Conservation (phyloP, 495 filamentous ascomycete species). For the Penicillium subrubescens region DNA sequence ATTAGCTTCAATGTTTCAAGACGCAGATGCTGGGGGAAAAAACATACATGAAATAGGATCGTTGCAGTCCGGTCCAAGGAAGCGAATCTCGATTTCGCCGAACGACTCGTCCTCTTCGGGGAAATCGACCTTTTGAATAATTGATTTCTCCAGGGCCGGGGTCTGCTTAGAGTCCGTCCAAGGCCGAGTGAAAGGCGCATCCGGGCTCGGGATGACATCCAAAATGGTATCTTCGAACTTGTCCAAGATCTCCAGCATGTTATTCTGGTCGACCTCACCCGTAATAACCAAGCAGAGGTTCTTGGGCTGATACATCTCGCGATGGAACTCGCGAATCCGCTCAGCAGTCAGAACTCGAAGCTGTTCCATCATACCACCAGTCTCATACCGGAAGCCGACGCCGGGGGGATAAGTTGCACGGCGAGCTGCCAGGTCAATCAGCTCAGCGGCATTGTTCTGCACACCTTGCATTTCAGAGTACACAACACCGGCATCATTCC, state of each 20-base stretch:
- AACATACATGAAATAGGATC: slow-evolving; percentile 58
- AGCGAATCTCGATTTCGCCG: slow-evolving; percentile 80
- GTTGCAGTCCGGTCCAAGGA: slow-evolving; percentile 79
- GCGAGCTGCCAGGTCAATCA: slow-evolving; percentile 80
- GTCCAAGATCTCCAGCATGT: slow-evolving; percentile 80
- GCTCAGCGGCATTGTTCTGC: slow-evolving; percentile 77
- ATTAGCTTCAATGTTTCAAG: slow-evolving; percentile 18
- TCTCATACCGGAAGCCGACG: slow-evolving; percentile 93
- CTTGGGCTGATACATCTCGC: slow-evolving; percentile 97
- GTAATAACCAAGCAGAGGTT: slow-evolving; percentile 90
- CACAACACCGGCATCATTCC: slow-evolving; percentile 95
- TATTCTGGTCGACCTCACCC: slow-evolving; percentile 81
- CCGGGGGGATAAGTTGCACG: slow-evolving; percentile 84
- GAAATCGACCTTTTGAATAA: slow-evolving; percentile 80
- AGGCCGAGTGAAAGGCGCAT: slow-evolving; percentile 79
- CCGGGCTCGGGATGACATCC: slow-evolving; percentile 71
- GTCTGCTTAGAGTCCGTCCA: slow-evolving; percentile 87
- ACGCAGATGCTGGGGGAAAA: not conserved
- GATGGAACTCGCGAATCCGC: slow-evolving; percentile 88
- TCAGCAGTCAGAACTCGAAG: slow-evolving; percentile 83
- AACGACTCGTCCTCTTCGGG: slow-evolving; percentile 95
- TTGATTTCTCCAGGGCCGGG: slow-evolving; percentile 66
- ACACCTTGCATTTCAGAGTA: slow-evolving; percentile 99
- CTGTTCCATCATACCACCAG: slow-evolving; percentile 93
- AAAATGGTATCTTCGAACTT: slow-evolving; percentile 86